These are phyloP conservation scores for Kurtzmaniella fragi DNA, from an alignment of 805 yeast genomes.

Conservation along the genomic window DNA sequence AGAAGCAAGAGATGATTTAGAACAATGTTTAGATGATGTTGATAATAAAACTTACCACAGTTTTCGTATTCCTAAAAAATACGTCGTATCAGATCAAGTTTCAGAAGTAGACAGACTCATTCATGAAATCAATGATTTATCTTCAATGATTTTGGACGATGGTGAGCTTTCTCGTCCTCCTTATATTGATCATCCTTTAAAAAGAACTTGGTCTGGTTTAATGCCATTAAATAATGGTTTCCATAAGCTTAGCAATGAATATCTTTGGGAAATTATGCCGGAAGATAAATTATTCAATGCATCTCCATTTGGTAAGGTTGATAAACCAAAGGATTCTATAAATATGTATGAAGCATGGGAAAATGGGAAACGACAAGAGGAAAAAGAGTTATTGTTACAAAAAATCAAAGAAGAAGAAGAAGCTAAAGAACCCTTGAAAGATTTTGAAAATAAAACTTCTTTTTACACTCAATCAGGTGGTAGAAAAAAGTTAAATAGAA, in stretches of 20 bases:
- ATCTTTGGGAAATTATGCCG: constrained; percentile 36
- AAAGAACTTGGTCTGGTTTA: constrained; percentile 36
- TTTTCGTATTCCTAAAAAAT: constrained; percentile 23
- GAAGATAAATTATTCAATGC: constrained; percentile 27
- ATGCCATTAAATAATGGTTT: constrained; percentile 29
- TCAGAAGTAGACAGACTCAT: constrained; percentile 21
- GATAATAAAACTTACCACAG: constrained; percentile 8
- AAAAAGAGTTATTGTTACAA: constrained; percentile 11
- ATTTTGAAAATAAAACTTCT: constrained; percentile 14
- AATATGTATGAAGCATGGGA: constrained; percentile 28
- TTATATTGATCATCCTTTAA: constrained; percentile 33
- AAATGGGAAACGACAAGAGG: constrained; percentile 15
- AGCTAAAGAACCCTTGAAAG: constrained; percentile 12
- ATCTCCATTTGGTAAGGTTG: constrained; percentile 24
- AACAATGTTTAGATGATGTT: too few species aligned
- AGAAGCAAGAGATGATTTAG: too few species aligned
- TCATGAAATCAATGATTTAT: constrained; percentile 11
- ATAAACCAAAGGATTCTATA: constrained; percentile 10
- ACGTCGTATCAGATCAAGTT: constrained; percentile 12
- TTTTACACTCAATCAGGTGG: constrained; percentile 15
- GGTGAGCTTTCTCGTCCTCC: constrained; percentile 13
- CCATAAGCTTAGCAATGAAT: constrained; percentile 33
- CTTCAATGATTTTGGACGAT: constrained; percentile 1
- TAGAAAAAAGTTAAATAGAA: constrained; percentile 30
- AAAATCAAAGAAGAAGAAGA: constrained; percentile 17